A percentile compares a stretch with the other conserved stretches of the same genome.
Conservation (phyloP, 768 basidiomycete genomes). For the Mycena vulgaris region DNA sequence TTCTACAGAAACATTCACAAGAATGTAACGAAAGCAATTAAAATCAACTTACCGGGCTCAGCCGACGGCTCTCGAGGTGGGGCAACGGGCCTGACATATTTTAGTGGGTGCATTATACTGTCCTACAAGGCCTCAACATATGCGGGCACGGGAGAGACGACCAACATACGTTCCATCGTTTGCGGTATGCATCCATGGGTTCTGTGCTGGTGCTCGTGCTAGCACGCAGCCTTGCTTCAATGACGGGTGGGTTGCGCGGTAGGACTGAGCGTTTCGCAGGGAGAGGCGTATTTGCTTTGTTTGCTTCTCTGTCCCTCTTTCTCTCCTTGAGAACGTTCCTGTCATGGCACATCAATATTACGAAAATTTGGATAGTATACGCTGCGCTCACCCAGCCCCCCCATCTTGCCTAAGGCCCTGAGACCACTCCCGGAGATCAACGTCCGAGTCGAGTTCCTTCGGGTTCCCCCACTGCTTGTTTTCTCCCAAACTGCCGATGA, state of each 20-base stretch:
- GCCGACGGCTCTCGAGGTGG: not conserved
- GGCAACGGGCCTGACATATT: not conserved
- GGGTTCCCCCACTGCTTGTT: conserved; percentile 69
- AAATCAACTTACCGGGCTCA: conserved; percentile 11
- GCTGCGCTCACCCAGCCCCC: conserved; percentile 70
- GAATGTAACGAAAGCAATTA: not conserved
- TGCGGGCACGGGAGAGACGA: not conserved
- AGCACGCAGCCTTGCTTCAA: conserved; percentile 8
- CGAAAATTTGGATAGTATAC: not conserved
- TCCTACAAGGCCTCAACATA: conserved; percentile 1
- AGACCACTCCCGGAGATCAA: conserved; percentile 66
- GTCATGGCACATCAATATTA: conserved; percentile 5
- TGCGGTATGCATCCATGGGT: conserved; percentile 3
- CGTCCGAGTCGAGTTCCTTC: conserved; percentile 57
- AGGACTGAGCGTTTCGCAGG: conserved; percentile 12
- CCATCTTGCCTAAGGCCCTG: conserved; percentile 69
- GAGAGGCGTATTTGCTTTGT: conserved; percentile 8
- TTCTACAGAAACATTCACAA: not conserved
- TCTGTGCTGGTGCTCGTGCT: conserved; percentile 1
- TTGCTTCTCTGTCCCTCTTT: conserved; percentile 50
- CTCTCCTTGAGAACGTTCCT: conserved; percentile 65
- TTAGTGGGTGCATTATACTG: not conserved
- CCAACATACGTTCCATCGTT: conserved; percentile 21
- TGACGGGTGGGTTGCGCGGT: conserved; percentile 10
- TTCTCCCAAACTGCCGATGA: conserved; percentile 62